Evolutionary conservation across 2,329 filamentous ascomycete species (phyloP).

Genomic region (Sporothrix sp.): DNA sequence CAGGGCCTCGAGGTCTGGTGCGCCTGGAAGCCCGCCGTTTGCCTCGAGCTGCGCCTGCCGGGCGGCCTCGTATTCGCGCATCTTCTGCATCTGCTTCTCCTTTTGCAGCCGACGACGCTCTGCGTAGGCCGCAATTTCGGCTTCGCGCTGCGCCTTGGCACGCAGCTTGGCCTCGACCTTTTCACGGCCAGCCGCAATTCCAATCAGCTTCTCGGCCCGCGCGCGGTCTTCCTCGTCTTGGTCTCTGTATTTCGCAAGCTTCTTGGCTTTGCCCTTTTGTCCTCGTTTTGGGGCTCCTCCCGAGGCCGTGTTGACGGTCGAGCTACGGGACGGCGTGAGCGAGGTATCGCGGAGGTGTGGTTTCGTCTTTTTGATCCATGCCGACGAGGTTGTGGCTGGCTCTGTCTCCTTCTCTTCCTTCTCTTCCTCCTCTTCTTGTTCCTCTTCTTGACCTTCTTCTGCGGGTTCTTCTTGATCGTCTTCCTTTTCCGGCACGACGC

Average conservation of each 20-base stretch:
- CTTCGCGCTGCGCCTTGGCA: constrained; percentile 59
- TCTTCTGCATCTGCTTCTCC: constrained; percentile 63
- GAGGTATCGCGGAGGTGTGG: constrained; percentile 6
- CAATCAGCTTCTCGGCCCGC: constrained; percentile 78
- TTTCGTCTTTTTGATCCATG: constrained; percentile 6
- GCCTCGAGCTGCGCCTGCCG: constrained; percentile 51
- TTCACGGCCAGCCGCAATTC: constrained; percentile 57
- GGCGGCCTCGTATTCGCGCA: constrained; percentile 65
- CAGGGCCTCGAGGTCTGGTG: constrained; percentile 42
- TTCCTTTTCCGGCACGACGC: too few species aligned
- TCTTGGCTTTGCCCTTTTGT: constrained; percentile 75
- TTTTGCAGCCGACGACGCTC: constrained; percentile 74
- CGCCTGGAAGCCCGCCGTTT: constrained; percentile 45
- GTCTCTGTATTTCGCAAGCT: constrained; percentile 83
- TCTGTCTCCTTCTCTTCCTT: constrained; percentile 21
- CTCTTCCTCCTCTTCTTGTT: constrained; percentile 8
- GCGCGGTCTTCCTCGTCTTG: constrained; percentile 91
- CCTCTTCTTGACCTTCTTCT: not conserved
- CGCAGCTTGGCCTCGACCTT: constrained; percentile 59
- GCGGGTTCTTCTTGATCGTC: too few species aligned
- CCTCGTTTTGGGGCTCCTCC: constrained; percentile 47
- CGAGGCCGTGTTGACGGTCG: constrained; percentile 34
- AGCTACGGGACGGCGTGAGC: constrained; percentile 13
- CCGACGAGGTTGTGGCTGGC: constrained; percentile 15
- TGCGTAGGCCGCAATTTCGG: constrained; percentile 59